A percentile compares a stretch with the other conserved stretches of the same genome.
phyloP scores from a whole-genome alignment of 208 protist species.

The Leishmania major region DNA sequence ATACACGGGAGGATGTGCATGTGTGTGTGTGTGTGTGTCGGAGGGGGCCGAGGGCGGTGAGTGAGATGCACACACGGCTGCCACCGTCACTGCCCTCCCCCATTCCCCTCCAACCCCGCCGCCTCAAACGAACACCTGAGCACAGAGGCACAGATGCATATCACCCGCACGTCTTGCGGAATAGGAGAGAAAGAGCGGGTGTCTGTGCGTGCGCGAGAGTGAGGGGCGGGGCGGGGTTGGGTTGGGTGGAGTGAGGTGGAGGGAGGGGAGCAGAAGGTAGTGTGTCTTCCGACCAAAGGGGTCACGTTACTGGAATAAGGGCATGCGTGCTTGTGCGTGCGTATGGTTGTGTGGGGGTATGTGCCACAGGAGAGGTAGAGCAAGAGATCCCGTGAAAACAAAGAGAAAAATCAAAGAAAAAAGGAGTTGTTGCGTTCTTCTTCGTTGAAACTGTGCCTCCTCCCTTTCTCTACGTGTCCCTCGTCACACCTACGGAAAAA shows the following conservation, averaged over 20 bases:
- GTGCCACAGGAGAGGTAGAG: background rate
- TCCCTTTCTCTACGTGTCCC: background rate
- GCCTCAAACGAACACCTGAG: background rate
- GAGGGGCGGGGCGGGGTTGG: no score
- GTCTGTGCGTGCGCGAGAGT: background rate
- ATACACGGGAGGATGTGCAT: background rate
- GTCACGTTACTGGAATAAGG: background rate
- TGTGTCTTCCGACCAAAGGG: background rate
- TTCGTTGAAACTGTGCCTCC: background rate
- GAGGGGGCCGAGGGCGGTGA: background rate
- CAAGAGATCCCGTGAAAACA: background rate
- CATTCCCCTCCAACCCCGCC: no score
- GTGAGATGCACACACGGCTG: background rate
- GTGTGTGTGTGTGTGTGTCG: background rate
- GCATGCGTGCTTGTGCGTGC: background rate
- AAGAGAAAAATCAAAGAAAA: background rate
- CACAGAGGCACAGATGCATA: constrained; percentile 3
- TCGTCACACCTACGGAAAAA: background rate
- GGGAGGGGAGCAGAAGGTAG: background rate
- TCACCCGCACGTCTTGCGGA: background rate
- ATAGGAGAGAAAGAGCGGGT: background rate
- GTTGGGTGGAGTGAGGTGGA: no score
- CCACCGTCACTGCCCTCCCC: background rate
- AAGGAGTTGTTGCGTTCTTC: background rate
- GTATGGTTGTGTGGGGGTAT: background rate